Evolutionary conservation across 441 rosid genomes (phyloP).

Genomic region (Omphalea diandra): DNA sequence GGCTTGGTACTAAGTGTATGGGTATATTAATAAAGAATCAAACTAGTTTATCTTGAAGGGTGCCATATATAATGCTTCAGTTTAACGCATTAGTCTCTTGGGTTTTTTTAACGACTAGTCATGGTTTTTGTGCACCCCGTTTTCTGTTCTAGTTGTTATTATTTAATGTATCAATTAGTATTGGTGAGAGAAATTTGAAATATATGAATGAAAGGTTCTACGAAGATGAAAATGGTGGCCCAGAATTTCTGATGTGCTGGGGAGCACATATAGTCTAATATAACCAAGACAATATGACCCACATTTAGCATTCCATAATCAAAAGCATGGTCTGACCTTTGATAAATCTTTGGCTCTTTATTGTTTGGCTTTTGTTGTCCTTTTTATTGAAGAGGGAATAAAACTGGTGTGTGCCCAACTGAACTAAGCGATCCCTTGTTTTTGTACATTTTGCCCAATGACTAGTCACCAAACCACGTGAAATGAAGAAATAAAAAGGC

Average conservation of each 20-base stretch:
- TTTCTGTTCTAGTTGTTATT: neutral
- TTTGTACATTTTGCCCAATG: slow-evolving; percentile 34
- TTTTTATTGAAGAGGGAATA: neutral
- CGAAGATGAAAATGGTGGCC: slow-evolving; percentile 8
- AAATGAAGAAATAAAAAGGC: slow-evolving; percentile 19
- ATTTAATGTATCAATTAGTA: neutral
- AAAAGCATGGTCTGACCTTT: slow-evolving; percentile 24
- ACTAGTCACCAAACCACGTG: slow-evolving; percentile 38
- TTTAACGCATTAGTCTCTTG: slow-evolving; percentile 6
- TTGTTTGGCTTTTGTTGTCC: slow-evolving; percentile 21
- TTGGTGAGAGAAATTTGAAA: slow-evolving; percentile 5
- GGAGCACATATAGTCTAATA: neutral
- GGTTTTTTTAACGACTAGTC: slow-evolving; percentile 20
- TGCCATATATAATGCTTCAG: slow-evolving; percentile 1
- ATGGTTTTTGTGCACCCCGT: slow-evolving; percentile 15
- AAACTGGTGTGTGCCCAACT: slow-evolving; percentile 4
- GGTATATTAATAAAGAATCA: slow-evolving; percentile 19
- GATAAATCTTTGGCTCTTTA: slow-evolving; percentile 18
- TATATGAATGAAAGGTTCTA: slow-evolving; percentile 6
- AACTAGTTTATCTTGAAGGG: slow-evolving; percentile 5
- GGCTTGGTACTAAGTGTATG: slow-evolving; percentile 1
- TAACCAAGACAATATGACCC: slow-evolving; percentile 28
- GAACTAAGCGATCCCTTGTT: slow-evolving; percentile 15
- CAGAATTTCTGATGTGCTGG: neutral
- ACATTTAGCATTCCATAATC: slow-evolving; percentile 13